Base-by-base conservation (phyloP, 805 yeast species). In the Spathaspora arborariae region DNA sequence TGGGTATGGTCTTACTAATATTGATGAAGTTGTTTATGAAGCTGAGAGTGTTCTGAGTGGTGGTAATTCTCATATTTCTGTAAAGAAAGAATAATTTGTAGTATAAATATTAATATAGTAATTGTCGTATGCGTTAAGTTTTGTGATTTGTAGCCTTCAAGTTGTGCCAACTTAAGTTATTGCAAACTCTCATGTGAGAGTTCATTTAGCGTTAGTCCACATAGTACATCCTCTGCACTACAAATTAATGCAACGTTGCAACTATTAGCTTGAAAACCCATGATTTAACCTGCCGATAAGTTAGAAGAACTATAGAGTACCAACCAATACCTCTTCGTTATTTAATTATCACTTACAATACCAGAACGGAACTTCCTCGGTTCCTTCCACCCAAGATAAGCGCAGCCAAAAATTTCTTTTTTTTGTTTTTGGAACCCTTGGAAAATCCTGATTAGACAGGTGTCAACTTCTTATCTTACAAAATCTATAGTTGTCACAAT, bases 21-120 rank as follows among this genome's bases (percentile, higher is more conserved):
- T 56, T 19, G 34, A 34, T 6, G 41, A 41, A 20, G 57, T 63
- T 18, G 53, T 64, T 13, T 30, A 30, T 20, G 65, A 66, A 24
- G 72, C 69, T 10, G 48, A 51, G 47, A 47, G 54, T 5, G 45
- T 58, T 16, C 15, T 30, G 35, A 30, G 35, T 30, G 8, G 35
- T 8, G 35, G 18, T 10, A 16, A 3, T 15, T 30, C 35, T 15
- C 15, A 16, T 13, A 30, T 15, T 13, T 30, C 11, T 34, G 50
- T 51, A 20, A 57, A 59, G 52, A 54, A 59, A 34, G 51, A 55
- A 11, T 39, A 39, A 20, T 20, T 26, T 22, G 10, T 20, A 13
- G 21, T n/a, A 11, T 37, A 37, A 3, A n/a, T 37, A 37, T 15
- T 37, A 21, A 21, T 21, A 33, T 16, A 26, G 10, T n/a, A 16